phyloP scores from a whole-genome alignment of 139 green algal species.

The Chlorella ohadii region DNA sequence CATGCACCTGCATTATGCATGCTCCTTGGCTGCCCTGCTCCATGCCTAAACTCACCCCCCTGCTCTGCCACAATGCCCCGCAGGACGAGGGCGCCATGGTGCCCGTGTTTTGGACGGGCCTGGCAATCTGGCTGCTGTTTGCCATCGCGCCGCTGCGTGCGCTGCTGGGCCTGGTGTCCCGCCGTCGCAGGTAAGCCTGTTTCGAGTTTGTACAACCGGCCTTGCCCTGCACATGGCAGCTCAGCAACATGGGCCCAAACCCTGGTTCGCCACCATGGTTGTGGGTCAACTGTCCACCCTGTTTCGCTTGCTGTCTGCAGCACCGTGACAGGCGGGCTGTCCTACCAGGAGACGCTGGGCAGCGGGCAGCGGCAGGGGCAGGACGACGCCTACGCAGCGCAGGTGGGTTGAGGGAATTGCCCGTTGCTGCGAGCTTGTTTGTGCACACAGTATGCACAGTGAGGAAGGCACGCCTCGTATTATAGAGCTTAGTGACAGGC shows the following conservation, averaged over 20 bases:
- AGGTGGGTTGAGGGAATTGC: background rate
- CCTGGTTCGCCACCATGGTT: no score
- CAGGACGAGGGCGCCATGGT: slow-evolving; percentile 32
- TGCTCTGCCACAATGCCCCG: no score
- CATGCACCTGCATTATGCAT: no score
- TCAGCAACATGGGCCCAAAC: no score
- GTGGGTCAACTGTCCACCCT: no score
- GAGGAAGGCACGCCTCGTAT: no score
- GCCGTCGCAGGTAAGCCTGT: slow-evolving; percentile 20
- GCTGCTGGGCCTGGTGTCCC: slow-evolving; percentile 35
- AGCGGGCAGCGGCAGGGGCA: slow-evolving; percentile 29
- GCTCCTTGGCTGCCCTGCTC: background rate
- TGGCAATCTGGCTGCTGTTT: slow-evolving; percentile 59
- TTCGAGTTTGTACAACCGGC: no score
- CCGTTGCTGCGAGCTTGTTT: background rate
- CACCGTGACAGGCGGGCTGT: slow-evolving; percentile 32
- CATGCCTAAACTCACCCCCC: no score
- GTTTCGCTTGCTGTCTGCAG: no score
- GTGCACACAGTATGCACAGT: no score
- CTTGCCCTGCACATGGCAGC: no score
- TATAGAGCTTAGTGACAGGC: no score
- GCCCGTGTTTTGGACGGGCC: slow-evolving; percentile 54
- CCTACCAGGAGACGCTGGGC: slow-evolving; percentile 34
- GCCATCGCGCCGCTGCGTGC: slow-evolving; percentile 39
- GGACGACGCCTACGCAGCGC: slow-evolving; percentile 33